Percentiles rank a stretch among this genome's conserved stretches.
Conservation (phyloP, 1,139 yeast genomes). For the Pneumocystis canis region DNA sequence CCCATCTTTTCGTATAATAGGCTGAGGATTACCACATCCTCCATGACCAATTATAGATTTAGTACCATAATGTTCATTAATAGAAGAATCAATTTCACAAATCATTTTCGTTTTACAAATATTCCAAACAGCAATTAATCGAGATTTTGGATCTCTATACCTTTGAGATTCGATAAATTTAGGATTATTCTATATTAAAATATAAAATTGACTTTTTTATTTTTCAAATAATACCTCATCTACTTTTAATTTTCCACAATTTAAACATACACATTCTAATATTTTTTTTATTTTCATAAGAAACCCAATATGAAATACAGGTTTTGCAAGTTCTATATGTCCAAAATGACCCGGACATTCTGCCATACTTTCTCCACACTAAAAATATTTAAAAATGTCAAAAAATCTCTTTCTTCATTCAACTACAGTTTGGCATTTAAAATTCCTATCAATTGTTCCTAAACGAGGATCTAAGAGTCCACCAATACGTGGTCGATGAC, state of each 20-base stretch:
- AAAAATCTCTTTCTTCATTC: not conserved
- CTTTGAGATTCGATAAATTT: conserved; percentile 78
- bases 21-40: conserved; percentile 97
- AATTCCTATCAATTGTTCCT: conserved; percentile 92
- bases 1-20: conserved; percentile 90
- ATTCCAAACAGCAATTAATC: conserved; percentile 94
- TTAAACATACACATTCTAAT: conserved; percentile 94
- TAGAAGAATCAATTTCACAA: conserved; percentile 76
- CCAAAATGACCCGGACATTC: conserved; percentile 99
- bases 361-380: conserved; percentile 96
- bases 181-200: conserved; percentile 33
- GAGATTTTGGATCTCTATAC: conserved; percentile 84
- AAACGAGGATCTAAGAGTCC: conserved; percentile 94
- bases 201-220: not conserved
- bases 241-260: conserved; percentile 83
- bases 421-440: conserved; percentile 75
- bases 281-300: conserved; percentile 66
- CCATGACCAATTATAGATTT: conserved; percentile 49
- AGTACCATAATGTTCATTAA: conserved; percentile 28
- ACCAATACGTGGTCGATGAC: conserved; percentile 87
- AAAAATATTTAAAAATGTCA: not conserved
- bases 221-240: conserved; percentile 42
- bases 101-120: conserved; percentile 83
- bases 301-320: conserved; percentile 86
- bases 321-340: conserved; percentile 93